Base-by-base conservation (phyloP, 2,329 filamentous ascomycete species). In the Alternaria sp. region DNA sequence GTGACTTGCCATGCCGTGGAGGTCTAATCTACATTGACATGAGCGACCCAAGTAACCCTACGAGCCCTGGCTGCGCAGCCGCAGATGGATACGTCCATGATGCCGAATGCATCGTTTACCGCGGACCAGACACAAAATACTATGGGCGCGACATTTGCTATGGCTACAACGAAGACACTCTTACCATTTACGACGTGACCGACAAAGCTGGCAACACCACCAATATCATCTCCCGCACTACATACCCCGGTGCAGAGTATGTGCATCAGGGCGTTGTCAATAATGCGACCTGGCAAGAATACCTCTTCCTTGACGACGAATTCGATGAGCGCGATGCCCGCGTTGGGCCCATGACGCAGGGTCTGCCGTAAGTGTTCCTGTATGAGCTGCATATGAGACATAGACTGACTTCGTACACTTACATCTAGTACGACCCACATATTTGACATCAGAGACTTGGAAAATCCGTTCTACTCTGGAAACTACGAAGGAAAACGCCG, bases 31-130 rank as follows among this genome's bases (percentile, higher is more conserved):
- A 86, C 77, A 81, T 87, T 64, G 82, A 87, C 73, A 75, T 88
- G 43, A 80, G 79, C 11, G 82, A 87, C 65, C 80, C 84, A 9
- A 68, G 80, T 16, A 85, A 85, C 63, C 82, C 85, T 4, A 80
- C 75, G 14, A 81, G 78, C 8, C 82, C 83, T 8, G 86, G 85
- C 24, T 87, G 85, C 66, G 82, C 82, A 5, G 75, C 80, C 22
- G 71, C 80, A 16, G 85, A 87, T 69, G 85, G 85, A 60, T 87
- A 87, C 70, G 85, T 87, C 14, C 85, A 88, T 71, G 86, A 87
- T 64, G 85, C 86, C 2, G 84, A 88, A 75, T 87, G 85, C 70
- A 75, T 87, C 22, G 80, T 83, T 32, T 85, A 85, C 75, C 79
- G 78, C 4, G 84, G 85, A 0, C 84, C 84, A 1, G 80, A 85